Evolutionary conservation across 2,329 filamentous ascomycete species (phyloP).

Genomic region (Mollisiaceae sp.): DNA sequence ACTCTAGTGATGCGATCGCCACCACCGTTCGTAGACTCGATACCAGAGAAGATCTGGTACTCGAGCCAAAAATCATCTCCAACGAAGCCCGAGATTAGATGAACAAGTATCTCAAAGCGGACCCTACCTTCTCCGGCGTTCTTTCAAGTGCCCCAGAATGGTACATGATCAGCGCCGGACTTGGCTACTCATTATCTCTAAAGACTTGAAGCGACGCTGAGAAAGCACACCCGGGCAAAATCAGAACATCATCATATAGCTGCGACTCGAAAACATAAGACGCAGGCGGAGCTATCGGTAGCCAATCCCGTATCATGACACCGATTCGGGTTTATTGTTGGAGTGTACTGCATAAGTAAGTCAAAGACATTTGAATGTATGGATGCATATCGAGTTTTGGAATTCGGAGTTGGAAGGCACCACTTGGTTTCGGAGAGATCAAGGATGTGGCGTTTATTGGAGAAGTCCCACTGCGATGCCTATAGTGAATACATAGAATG

Average conservation of each 20-base stretch:
- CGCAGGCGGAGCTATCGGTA: too few species aligned
- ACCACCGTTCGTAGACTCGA: background rate
- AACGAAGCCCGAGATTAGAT: constrained; percentile 40
- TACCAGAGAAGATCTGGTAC: constrained; percentile 46
- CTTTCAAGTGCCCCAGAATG: constrained; percentile 30
- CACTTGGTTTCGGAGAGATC: background rate
- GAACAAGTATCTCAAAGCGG: constrained; percentile 38
- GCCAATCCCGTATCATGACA: background rate
- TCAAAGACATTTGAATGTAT: background rate
- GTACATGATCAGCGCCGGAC: constrained; percentile 22
- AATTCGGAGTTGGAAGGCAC: background rate
- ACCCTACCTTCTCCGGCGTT: constrained; percentile 37
- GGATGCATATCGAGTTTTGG: background rate
- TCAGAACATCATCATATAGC: constrained; percentile 37
- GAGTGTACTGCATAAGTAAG: background rate
- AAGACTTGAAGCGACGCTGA: constrained; percentile 11
- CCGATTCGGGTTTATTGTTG: background rate
- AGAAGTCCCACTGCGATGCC: too few species aligned
- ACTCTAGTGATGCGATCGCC: too few species aligned
- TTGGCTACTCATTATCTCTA: constrained; percentile 8
- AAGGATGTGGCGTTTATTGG: background rate
- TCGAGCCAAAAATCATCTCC: constrained; percentile 44
- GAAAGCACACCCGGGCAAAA: constrained; percentile 28
- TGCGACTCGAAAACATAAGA: constrained; percentile 28
- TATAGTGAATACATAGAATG: too few species aligned